Conservation (phyloP, 176 grass and related monocot species). For the Aegilops sharonensis region DNA sequence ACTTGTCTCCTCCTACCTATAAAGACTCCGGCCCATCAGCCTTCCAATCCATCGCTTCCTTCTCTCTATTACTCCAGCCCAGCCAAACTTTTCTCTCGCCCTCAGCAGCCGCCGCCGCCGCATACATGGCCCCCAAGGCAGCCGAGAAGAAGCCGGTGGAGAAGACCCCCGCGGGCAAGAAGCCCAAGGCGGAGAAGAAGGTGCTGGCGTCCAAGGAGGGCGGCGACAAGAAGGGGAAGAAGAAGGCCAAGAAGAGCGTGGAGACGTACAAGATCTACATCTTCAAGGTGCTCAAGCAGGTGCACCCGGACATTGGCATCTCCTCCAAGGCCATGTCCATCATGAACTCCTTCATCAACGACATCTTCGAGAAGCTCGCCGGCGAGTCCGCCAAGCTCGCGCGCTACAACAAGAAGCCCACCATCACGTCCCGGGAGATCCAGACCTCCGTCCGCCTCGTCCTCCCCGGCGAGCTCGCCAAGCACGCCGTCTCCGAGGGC, state of each 20-base stretch:
- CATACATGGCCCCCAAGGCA: neutral
- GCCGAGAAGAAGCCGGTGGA: neutral
- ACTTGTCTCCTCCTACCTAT: neutral
- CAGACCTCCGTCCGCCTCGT: slow-evolving; percentile 65
- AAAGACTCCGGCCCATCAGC: neutral
- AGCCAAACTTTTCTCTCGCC: neutral
- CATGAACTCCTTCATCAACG: slow-evolving; percentile 95
- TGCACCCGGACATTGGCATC: slow-evolving; percentile 81
- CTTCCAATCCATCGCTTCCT: neutral
- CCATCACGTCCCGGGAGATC: slow-evolving; percentile 56
- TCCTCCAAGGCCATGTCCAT: slow-evolving; percentile 95
- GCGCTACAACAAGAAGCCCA: slow-evolving; percentile 63
- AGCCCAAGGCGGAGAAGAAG: neutral
- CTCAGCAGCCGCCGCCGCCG: neutral
- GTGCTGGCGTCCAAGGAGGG: neutral
- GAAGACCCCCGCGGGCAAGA: neutral
- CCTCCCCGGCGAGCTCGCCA: slow-evolving; percentile 63
- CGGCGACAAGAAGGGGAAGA: slow-evolving; percentile 36
- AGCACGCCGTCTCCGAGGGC: neutral
- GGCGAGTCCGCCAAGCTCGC: slow-evolving; percentile 31
- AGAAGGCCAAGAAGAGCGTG: slow-evolving; percentile 51
- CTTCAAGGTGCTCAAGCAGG: slow-evolving; percentile 96
- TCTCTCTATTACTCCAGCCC: neutral
- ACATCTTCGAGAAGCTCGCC: slow-evolving; percentile 83
- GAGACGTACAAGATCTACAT: slow-evolving; percentile 98